These are phyloP conservation scores for Eucalyptus shirleyi DNA, from an alignment of 345 rosid species.

Conservation along the genomic window DNA sequence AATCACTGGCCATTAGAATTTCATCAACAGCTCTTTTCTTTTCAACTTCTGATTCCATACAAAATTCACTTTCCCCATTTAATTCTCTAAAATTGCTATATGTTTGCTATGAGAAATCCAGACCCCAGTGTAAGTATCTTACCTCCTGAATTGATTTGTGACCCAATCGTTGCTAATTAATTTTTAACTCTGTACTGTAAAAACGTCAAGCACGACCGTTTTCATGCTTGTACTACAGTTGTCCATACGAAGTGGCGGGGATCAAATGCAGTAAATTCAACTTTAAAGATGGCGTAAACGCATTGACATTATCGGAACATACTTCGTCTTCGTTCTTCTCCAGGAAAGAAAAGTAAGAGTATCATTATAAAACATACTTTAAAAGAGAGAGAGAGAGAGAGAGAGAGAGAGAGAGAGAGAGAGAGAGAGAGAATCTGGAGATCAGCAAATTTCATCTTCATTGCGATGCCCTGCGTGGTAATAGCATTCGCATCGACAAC, in stretches of 20 bases:
- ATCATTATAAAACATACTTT: too few species aligned
- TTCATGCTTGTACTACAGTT: neutral
- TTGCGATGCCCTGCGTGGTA: neutral
- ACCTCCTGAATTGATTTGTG: neutral
- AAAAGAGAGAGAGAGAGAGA: too few species aligned
- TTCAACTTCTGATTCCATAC: neutral
- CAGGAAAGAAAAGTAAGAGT: neutral
- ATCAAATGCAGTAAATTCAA: neutral
- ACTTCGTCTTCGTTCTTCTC: neutral
- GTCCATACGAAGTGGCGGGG: neutral
- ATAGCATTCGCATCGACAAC: neutral
- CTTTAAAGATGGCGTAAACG: neutral
- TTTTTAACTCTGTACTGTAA: neutral
- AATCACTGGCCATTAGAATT: neutral
- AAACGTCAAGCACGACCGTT: neutral
- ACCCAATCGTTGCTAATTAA: neutral
- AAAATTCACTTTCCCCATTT: neutral
- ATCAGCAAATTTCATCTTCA: neutral
- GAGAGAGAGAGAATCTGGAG: neutral
- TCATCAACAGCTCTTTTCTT: neutral
- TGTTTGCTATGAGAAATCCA: neutral
- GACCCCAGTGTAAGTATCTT: neutral
- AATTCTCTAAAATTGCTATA: neutral
- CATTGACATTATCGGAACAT: neutral
- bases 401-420: too few species aligned